phyloP scores from a whole-genome alignment of 2,329 filamentous ascomycete species.

The Neurospora crassa region DNA sequence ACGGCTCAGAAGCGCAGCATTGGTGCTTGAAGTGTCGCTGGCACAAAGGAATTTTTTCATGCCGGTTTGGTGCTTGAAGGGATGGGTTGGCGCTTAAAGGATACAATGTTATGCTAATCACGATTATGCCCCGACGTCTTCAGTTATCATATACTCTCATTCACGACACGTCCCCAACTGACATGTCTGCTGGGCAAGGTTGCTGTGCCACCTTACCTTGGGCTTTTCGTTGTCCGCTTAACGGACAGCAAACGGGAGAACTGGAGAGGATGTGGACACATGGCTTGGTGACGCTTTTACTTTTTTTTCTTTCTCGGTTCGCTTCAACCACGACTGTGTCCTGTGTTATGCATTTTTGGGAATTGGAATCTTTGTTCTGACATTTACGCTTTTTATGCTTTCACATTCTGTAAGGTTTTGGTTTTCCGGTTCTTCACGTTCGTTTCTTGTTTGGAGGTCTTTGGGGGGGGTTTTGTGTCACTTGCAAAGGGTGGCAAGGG shows the following conservation, averaged over 20 bases:
- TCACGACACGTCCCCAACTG: background rate
- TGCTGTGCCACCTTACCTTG: background rate
- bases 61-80: background rate
- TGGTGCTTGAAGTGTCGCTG: constrained; percentile 18
- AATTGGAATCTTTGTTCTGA: background rate
- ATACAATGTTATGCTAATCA: constrained; percentile 19
- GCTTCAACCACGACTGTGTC: background rate
- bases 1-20: constrained; percentile 87
- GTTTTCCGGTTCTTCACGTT: background rate
- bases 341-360: background rate
- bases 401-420: background rate
- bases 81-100: background rate
- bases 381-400: background rate
- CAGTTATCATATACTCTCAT: constrained; percentile 7
- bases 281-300: background rate
- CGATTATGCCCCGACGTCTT: constrained; percentile 19
- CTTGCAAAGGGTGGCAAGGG: background rate
- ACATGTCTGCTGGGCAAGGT: background rate
- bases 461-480: background rate
- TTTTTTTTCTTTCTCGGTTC: background rate
- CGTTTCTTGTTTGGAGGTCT: background rate
- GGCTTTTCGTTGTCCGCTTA: background rate
- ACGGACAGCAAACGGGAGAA: background rate
- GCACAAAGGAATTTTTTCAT: background rate
- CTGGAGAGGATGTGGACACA: background rate